These are phyloP conservation scores for Tuber calosporum DNA, from an alignment of 495 filamentous ascomycete genomes.

Conservation along the genomic window DNA sequence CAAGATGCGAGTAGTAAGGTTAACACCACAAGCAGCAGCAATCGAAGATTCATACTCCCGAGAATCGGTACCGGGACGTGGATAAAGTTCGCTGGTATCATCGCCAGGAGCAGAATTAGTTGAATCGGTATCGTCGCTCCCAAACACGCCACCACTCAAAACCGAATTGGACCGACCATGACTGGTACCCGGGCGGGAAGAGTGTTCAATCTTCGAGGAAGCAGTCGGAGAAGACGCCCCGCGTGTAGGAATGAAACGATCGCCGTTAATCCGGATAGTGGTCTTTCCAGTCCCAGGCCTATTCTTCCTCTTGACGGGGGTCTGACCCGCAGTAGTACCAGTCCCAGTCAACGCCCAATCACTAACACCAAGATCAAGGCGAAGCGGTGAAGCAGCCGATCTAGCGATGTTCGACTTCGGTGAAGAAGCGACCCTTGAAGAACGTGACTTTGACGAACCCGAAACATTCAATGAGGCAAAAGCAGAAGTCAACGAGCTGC, in stretches of 20 bases:
- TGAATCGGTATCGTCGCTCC: constrained; percentile 28
- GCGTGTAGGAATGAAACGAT: constrained; percentile 94
- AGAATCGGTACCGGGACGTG: constrained; percentile 73
- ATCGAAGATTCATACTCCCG: constrained; percentile 89
- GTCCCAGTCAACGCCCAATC: constrained; percentile 88
- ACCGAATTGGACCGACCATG: constrained; percentile 49
- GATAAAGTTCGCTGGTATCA: constrained; percentile 56
- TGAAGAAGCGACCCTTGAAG: constrained; percentile 50
- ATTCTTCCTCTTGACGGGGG: constrained; percentile 55
- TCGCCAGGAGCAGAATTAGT: constrained; percentile 39
- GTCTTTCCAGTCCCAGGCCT: constrained; percentile 68
- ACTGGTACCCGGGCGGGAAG: constrained; percentile 39
- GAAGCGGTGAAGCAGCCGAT: constrained; percentile 56
- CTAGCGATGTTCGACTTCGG: constrained; percentile 89
- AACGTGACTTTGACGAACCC: constrained; percentile 45
- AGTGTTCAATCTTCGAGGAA: constrained; percentile 65
- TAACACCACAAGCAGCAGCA: constrained; percentile 85
- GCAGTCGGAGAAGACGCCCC: constrained; percentile 79
- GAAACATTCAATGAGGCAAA: constrained; percentile 37
- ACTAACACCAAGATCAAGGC: constrained; percentile 85
- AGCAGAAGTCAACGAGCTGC: constrained; percentile 27
- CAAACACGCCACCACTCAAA: constrained; percentile 44
- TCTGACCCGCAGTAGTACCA: constrained; percentile 58
- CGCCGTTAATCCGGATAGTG: constrained; percentile 73
- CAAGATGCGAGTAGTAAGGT: constrained; percentile 88